phyloP scores from a whole-genome alignment of 2,329 filamentous ascomycete genomes.

The Venturia pyrina region DNA sequence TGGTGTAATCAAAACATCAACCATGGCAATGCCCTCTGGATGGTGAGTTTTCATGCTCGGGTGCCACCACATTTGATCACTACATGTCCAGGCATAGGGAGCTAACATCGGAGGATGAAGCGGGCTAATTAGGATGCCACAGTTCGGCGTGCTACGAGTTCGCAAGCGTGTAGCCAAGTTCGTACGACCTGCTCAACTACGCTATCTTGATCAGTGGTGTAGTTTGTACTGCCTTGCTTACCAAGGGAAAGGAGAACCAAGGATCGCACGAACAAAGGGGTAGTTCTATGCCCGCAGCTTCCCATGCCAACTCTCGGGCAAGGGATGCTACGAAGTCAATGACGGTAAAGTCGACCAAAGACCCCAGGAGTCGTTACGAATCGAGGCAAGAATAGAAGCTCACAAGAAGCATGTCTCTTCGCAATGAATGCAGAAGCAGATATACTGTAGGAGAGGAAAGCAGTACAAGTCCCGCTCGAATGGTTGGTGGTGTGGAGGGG shows the following conservation, averaged over 20 bases:
- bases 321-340: no score
- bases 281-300: background rate
- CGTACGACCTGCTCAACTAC: background rate
- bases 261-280: background rate
- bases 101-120: background rate
- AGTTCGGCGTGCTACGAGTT: background rate
- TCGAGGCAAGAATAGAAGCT: no score
- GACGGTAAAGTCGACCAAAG: no score
- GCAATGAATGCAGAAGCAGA: no score
- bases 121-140: background rate
- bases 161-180: background rate
- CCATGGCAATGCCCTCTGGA: background rate
- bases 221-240: background rate
- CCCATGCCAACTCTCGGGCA: no score
- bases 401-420: no score
- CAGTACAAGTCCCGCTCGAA: no score
- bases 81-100: background rate
- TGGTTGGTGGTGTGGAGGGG: no score
- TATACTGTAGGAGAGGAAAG: no score
- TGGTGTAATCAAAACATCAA: background rate
- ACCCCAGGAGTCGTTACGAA: no score
- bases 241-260: background rate
- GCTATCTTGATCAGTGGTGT: background rate
- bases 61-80: background rate
- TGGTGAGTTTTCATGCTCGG: background rate